Base-by-base conservation (phyloP, 2,329 filamentous ascomycete genomes). In the Exophiala bonariae region DNA sequence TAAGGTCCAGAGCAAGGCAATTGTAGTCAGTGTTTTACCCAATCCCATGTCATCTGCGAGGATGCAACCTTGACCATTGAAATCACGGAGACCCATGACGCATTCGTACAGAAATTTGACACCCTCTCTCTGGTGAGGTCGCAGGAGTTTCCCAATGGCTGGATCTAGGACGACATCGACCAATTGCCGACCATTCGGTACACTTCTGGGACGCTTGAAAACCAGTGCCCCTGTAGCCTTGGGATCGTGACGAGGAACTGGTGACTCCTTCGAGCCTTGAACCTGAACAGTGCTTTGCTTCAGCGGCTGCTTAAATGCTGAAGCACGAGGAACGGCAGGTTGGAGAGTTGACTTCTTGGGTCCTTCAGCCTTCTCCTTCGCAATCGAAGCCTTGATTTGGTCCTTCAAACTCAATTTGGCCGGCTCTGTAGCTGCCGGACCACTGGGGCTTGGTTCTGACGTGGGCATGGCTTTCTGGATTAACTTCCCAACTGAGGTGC, bases 41-140 rank as follows among this genome's bases (percentile, higher is more conserved):
- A 89, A 65, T 0, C 85, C 85, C 85, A 89, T 89, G 57, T 88
- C 85, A 61, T 89, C 85, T 2, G 85, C 85, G 39, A 89, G 70
- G 49, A 89, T 82, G 3, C 83, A 85, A 18, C 85, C 85, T 64
- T 85, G 78, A 1, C 85, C 84, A 57, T 80, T 80, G 52, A 78
- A 82, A 33, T 75, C 69, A 33, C 82, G 76, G 75, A 87, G 78
- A 4, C 85, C 85, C 85, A 88, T 88, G 0, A 88, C 81, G 61
- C 85, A 87, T 65, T 88, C 85, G 59, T 89, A 89, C 34, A 89
- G 64, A 58, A 89, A 88, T 40, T 79, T 72, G 1, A 88, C 82
- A 17, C 85, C 85, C 59, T 85, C 80, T 11, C 81, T 75, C 61
- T 89, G 85, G 62, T 89, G 85, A 10, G 80, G 77, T 20, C 84